Conservation (phyloP, 495 filamentous ascomycete genomes). For the Cenococcum geophilum region DNA sequence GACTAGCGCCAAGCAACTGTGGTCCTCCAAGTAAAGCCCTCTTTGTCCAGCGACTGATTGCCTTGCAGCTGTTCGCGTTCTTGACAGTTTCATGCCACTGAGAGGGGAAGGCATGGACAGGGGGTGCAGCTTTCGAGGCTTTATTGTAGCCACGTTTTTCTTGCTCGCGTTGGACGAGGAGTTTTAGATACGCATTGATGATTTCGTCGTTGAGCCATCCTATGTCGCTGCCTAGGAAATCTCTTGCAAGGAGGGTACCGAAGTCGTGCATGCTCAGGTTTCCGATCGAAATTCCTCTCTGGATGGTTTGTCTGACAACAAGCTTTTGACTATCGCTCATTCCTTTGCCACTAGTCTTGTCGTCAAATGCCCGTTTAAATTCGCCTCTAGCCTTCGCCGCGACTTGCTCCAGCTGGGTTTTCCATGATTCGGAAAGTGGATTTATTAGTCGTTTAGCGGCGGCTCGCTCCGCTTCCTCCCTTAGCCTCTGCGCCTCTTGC, state of each 20-base stretch:
- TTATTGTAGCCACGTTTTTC: constrained; percentile 34
- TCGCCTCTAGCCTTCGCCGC: neutral
- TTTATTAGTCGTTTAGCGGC: neutral
- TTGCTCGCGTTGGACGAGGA: constrained; percentile 57
- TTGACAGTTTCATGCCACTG: constrained; percentile 62
- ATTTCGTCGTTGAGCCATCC: constrained; percentile 80
- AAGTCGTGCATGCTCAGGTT: constrained; percentile 58
- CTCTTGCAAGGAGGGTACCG: constrained; percentile 45
- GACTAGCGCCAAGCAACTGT: constrained; percentile 51
- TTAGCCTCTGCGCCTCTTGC: neutral
- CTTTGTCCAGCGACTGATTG: constrained; percentile 48
- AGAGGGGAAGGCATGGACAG: constrained; percentile 62
- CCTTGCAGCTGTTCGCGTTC: constrained; percentile 35
- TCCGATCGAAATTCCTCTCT: neutral
- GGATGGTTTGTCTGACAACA: neutral
- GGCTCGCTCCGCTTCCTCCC: neutral
- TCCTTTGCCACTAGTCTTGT: no score
- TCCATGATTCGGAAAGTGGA: neutral
- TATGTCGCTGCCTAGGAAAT: constrained; percentile 25
- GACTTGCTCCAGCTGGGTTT: neutral
- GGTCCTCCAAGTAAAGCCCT: constrained; percentile 53
- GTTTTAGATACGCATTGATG: constrained; percentile 60
- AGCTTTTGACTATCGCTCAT: no score
- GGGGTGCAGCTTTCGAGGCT: constrained; percentile 43
- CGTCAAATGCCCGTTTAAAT: no score